These are phyloP conservation scores for Canavalia gladiata DNA, from an alignment of 306 rosid genomes.

Conservation along the genomic window DNA sequence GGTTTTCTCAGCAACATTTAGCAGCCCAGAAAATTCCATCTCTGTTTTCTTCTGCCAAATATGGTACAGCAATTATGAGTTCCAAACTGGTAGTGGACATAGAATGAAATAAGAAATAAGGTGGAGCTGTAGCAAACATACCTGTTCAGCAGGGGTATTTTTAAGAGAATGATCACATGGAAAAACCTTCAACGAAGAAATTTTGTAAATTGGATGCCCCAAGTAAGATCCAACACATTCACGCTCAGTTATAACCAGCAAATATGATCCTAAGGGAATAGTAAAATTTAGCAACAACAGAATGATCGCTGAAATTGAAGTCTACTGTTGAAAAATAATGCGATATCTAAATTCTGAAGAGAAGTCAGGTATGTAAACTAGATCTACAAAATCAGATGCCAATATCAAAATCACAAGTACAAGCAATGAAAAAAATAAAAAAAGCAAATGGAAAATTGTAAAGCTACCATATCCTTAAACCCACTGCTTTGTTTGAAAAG, in stretches of 20 bases:
- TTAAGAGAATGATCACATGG: conserved; percentile 86
- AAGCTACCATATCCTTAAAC: conserved; percentile 39
- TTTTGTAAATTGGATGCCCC: conserved; percentile 88
- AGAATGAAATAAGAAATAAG: conserved; percentile 31
- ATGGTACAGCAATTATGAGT: conserved; percentile 45
- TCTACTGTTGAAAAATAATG: conserved; percentile 22
- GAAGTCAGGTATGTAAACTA: conserved; percentile 39
- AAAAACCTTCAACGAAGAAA: conserved; percentile 75
- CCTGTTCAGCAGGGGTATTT: conserved; percentile 79
- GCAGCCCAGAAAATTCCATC: conserved; percentile 76
- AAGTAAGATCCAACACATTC: conserved; percentile 80
- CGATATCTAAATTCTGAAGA: conserved; percentile 30
- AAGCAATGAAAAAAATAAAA: conserved; percentile 8
- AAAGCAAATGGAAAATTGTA: conserved; percentile 35
- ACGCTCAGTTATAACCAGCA: conserved; percentile 77
- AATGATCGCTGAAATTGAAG: conserved; percentile 41
- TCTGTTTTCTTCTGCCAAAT: conserved; percentile 86
- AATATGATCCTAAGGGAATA: conserved; percentile 73
- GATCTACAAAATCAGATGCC: conserved; percentile 27
- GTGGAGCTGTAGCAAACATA: conserved; percentile 46
- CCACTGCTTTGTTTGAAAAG: conserved; percentile 20
- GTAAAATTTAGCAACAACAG: conserved; percentile 48
- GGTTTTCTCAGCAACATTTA: conserved; percentile 84
- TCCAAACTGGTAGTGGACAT: conserved; percentile 42
- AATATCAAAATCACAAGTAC: conserved; percentile 39